These are phyloP conservation scores for Oidiodendron maius DNA, from an alignment of 495 filamentous ascomycete genomes.

Conservation along the genomic window DNA sequence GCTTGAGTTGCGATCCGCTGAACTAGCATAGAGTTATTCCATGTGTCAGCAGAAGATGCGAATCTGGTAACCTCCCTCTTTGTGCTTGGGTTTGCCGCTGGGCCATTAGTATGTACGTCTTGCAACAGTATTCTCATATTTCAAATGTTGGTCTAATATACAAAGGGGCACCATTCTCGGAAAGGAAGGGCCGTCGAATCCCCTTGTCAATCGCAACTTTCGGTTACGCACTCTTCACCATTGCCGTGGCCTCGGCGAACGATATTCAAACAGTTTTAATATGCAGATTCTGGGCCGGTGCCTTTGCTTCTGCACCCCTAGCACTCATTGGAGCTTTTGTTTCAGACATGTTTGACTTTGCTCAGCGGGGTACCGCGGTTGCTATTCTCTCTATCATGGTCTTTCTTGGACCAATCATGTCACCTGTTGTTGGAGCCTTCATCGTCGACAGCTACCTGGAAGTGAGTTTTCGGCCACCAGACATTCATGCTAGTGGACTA, in stretches of 20 bases:
- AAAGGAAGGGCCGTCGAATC: conserved; percentile 54
- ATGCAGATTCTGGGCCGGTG: conserved; percentile 64
- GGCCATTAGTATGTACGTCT: too few relatives aligned
- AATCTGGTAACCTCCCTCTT: too few relatives aligned
- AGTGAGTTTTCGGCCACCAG: too few relatives aligned
- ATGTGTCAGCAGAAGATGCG: too few relatives aligned
- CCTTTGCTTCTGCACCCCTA: conserved; percentile 63
- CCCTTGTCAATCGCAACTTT: conserved; percentile 61
- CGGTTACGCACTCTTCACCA: conserved; percentile 55
- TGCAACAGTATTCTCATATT: conserved; percentile 73
- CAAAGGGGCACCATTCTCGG: conserved; percentile 66
- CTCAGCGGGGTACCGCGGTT: conserved; percentile 74
- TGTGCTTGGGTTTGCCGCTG: conserved; percentile 49
- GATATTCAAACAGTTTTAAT: conserved; percentile 68
- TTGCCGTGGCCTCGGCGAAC: conserved; percentile 57
- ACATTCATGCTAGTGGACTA: too few relatives aligned
- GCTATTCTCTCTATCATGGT: conserved; percentile 70
- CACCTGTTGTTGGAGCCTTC: conserved; percentile 69
- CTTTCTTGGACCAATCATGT: conserved; percentile 57
- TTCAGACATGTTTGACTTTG: conserved; percentile 57
- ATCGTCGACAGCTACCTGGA: conserved; percentile 50
- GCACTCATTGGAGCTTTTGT: conserved; percentile 68
- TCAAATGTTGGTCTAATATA: conserved; percentile 68
- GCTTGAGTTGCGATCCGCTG: too few relatives aligned
- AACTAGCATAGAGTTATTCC: too few relatives aligned